Evolutionary conservation across 108 stramenopile genomes (phyloP).

Genomic region (Nitzschia palea): DNA sequence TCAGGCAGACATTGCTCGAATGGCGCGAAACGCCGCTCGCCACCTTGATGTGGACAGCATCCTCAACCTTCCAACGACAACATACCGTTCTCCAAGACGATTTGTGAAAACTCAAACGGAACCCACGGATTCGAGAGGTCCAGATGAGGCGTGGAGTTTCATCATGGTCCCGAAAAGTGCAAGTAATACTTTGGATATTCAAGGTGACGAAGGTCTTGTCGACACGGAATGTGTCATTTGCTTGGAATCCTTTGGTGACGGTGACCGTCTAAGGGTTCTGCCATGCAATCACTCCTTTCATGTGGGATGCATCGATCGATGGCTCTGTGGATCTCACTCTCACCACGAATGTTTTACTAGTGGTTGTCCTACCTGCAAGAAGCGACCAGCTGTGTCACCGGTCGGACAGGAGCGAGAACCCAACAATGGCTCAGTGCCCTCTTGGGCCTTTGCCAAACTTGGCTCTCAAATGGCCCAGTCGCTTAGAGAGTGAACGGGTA

Average conservation of each 20-base stretch:
- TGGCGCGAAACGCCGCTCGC: slow-evolving; percentile 67
- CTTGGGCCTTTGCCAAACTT: slow-evolving; percentile 69
- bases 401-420: neutral
- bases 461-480: slow-evolving; percentile 46
- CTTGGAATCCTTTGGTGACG: slow-evolving; percentile 66
- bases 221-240: slow-evolving; percentile 73
- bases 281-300: slow-evolving; percentile 88
- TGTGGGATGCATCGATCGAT: slow-evolving; percentile 76
- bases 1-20: slow-evolving; percentile 76
- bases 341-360: slow-evolving; percentile 52
- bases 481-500: neutral
- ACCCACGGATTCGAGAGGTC: neutral
- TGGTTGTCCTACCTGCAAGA: slow-evolving; percentile 81
- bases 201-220: slow-evolving; percentile 11
- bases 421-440: slow-evolving; percentile 58
- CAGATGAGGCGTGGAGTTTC: slow-evolving; percentile 32
- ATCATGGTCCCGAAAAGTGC: slow-evolving; percentile 19
- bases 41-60: slow-evolving; percentile 71
- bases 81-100: slow-evolving; percentile 39
- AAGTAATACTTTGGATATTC: slow-evolving; percentile 8
- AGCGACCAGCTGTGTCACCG: slow-evolving; percentile 11
- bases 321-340: slow-evolving; percentile 59
- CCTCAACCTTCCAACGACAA: slow-evolving; percentile 56
- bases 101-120: neutral
- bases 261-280: slow-evolving; percentile 77